Evolutionary conservation across 2,329 filamentous ascomycete genomes (phyloP).

Genomic region (Hypoxylon sp.): DNA sequence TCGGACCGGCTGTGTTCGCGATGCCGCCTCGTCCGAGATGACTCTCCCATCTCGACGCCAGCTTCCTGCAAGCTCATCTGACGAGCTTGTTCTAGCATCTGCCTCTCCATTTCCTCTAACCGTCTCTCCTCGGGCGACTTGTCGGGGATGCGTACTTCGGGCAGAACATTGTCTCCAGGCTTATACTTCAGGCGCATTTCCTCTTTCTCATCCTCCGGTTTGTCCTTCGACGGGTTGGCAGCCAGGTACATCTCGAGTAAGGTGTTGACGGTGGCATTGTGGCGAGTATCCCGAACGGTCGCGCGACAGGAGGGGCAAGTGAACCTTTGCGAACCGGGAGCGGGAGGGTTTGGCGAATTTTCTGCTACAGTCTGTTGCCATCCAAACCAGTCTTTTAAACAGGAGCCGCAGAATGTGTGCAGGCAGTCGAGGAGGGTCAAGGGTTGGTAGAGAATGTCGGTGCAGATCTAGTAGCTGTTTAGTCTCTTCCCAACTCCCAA

Average conservation of each 20-base stretch:
- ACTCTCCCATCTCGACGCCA: conserved; percentile 62
- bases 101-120: conserved; percentile 76
- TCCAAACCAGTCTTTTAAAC: conserved; percentile 94
- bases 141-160: conserved; percentile 67
- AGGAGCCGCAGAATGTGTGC: conserved; percentile 96
- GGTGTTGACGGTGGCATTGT: conserved; percentile 91
- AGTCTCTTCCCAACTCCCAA: conserved; percentile 16
- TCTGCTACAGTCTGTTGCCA: conserved; percentile 78
- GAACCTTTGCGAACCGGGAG: conserved; percentile 69
- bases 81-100: conserved; percentile 79
- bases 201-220: conserved; percentile 78
- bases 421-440: conserved; percentile 93
- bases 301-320: conserved; percentile 96
- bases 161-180: conserved; percentile 85
- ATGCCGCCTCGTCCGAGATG: conserved; percentile 46
- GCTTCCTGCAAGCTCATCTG: conserved; percentile 80
- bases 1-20: conserved; percentile 52
- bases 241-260: conserved; percentile 89
- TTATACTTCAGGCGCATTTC: conserved; percentile 84
- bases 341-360: conserved; percentile 64
- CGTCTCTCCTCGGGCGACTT: conserved; percentile 68
- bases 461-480: conserved; percentile 81
- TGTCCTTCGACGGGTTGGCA: conserved; percentile 82
- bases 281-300: conserved; percentile 85
- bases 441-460: conserved; percentile 92